Evolutionary conservation across 2,329 filamentous ascomycete species (phyloP).

Genomic region (Ascochyta lentis): DNA sequence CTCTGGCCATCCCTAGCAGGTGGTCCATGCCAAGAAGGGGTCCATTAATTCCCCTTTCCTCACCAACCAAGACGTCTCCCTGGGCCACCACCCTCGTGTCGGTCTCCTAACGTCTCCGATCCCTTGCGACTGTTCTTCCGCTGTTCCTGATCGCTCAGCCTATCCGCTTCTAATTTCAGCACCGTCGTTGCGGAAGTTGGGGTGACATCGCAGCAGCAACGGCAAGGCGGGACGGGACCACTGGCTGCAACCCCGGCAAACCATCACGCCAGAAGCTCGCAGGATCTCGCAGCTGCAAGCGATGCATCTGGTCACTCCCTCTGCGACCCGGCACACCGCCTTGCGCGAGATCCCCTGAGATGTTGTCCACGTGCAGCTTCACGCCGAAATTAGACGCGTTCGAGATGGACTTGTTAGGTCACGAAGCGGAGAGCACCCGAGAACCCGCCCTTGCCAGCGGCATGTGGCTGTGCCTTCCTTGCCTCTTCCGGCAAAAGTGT

Average conservation of each 20-base stretch:
- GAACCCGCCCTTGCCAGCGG: conserved; percentile 12
- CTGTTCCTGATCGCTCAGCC: conserved; percentile 29
- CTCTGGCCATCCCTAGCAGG: conserved; percentile 36
- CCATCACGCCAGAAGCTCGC: conserved; percentile 31
- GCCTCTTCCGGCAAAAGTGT: conserved; percentile 13
- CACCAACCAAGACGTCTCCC: conserved; percentile 19
- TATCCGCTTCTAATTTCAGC: conserved; percentile 37
- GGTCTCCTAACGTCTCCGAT: conserved; percentile 19
- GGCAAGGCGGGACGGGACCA: conserved; percentile 11
- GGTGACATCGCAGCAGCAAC: conserved; percentile 30
- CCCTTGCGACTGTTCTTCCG: conserved; percentile 27
- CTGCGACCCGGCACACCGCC: conserved; percentile 31
- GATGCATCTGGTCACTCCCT: conserved; percentile 19
- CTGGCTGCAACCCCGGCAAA: conserved; percentile 27
- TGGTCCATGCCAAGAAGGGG: conserved; percentile 21
- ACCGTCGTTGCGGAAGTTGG: conserved; percentile 16
- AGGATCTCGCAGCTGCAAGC: conserved; percentile 21
- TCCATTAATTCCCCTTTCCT: conserved; percentile 28
- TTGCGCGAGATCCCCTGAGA: conserved; percentile 20
- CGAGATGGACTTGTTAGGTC: conserved; percentile 36
- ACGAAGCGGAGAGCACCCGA: conserved; percentile 28
- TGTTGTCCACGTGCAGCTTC: conserved; percentile 40
- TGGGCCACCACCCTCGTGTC: conserved; percentile 25
- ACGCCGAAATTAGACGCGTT: conserved; percentile 34
- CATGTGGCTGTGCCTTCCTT: conserved; percentile 17